phyloP scores from a whole-genome alignment of 2,329 filamentous ascomycete species.

The Lasiodiplodia hormozganensis region DNA sequence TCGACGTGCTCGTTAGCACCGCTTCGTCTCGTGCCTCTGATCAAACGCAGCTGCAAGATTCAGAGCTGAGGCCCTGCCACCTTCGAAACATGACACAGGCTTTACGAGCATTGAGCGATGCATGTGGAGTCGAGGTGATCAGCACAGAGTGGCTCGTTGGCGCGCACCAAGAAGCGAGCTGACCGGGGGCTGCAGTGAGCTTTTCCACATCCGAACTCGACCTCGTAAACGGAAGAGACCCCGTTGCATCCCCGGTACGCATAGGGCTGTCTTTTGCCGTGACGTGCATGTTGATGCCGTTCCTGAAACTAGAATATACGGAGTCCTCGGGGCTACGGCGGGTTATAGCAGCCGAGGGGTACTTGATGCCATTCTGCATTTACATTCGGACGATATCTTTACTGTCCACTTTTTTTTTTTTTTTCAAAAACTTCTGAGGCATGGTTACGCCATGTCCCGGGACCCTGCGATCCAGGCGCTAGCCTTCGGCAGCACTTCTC shows the following conservation, averaged over 20 bases:
- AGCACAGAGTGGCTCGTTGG: not conserved
- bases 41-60: not conserved
- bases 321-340: not conserved
- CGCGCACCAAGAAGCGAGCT: conserved; percentile 14
- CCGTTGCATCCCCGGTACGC: not conserved
- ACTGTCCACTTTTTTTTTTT: too few species aligned
- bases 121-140: not conserved
- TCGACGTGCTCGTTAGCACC: not conserved
- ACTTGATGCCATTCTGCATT: too few species aligned
- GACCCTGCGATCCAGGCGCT: too few species aligned
- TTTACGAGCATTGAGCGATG: not conserved
- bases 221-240: conserved; percentile 2
- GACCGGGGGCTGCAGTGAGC: not conserved
- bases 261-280: not conserved
- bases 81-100: not conserved
- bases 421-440: too few species aligned
- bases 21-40: not conserved
- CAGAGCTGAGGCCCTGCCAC: not conserved
- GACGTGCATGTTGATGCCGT: not conserved
- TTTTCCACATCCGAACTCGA: not conserved
- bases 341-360: too few species aligned
- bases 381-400: too few species aligned
- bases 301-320: not conserved
- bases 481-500: too few species aligned
- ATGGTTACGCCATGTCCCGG: too few species aligned